Evolutionary conservation across 352 stramenopile species (phyloP).

Genomic region (Discostella stelligera): DNA sequence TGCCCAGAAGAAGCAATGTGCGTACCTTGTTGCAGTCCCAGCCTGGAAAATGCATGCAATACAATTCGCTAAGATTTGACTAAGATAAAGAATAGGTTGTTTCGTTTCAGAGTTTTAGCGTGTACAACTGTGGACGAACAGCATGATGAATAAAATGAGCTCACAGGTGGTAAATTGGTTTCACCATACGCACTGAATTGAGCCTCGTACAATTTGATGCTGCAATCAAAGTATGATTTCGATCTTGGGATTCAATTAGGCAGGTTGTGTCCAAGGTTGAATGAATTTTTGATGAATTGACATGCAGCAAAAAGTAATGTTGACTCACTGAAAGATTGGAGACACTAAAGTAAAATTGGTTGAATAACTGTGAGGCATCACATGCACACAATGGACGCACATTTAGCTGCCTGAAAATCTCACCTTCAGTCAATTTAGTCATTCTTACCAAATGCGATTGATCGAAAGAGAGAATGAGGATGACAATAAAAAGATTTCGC

Average conservation of each 20-base stretch:
- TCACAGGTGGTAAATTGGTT: slow-evolving; percentile 39
- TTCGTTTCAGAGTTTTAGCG: neutral
- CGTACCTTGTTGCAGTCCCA: slow-evolving; percentile 20
- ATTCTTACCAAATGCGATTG: slow-evolving; percentile 7
- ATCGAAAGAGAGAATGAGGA: slow-evolving; percentile 1
- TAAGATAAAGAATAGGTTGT: slow-evolving; percentile 2
- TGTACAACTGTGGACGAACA: neutral
- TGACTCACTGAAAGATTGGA: slow-evolving; percentile 42
- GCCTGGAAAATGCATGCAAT: slow-evolving; percentile 40
- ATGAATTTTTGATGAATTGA: neutral
- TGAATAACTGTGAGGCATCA: neutral
- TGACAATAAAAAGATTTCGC: neutral
- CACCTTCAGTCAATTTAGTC: slow-evolving; percentile 51
- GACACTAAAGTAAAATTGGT: slow-evolving; percentile 20
- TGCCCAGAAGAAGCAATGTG: neutral
- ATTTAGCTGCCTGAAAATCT: neutral
- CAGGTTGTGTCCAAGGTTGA: neutral
- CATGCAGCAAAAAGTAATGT: neutral
- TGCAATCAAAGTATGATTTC: slow-evolving; percentile 38
- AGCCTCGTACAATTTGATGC: slow-evolving; percentile 53
- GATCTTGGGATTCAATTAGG: slow-evolving; percentile 10
- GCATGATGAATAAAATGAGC: neutral
- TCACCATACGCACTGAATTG: slow-evolving; percentile 45
- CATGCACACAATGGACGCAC: neutral
- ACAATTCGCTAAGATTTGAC: slow-evolving; percentile 48